Percentiles rank a stretch among this genome's conserved stretches.
Conservation (phyloP, 2,329 filamentous ascomycete genomes). For the Ceratocystis eucalypticola region DNA sequence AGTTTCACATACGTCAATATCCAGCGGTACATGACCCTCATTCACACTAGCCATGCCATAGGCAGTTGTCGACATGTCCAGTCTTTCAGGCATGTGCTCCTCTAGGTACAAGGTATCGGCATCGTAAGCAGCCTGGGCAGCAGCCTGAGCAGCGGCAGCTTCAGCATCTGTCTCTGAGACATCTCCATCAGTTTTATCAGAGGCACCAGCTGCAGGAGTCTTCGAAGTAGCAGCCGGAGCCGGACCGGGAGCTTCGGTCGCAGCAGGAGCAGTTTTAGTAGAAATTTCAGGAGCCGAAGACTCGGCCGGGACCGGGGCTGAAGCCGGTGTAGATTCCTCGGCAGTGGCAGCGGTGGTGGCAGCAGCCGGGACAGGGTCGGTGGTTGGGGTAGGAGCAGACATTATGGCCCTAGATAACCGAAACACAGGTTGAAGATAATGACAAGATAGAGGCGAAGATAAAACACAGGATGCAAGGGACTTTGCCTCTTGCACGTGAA, state of each 20-base stretch:
- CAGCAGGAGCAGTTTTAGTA: background rate
- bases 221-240: background rate
- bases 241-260: background rate
- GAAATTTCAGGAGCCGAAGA: background rate
- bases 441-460: background rate
- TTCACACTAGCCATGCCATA: conserved; percentile 15
- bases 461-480: background rate
- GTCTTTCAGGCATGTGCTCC: conserved; percentile 17
- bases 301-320: background rate
- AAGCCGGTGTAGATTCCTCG: background rate
- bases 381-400: background rate
- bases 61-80: conserved; percentile 18
- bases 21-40: conserved; percentile 15
- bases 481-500: background rate
- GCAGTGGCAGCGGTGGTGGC: background rate
- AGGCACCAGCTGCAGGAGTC: too few relatives aligned
- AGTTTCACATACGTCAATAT: conserved; percentile 16
- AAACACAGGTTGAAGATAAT: background rate
- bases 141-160: background rate
- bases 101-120: conserved; percentile 18
- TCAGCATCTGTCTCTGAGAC: background rate
- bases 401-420: background rate
- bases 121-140: conserved; percentile 15
- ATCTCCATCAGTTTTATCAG: too few relatives aligned
- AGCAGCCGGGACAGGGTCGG: background rate